These are phyloP conservation scores for Heracleum sosnowskyi DNA, from an alignment of 129 eudicot genomes.

Conservation along the genomic window DNA sequence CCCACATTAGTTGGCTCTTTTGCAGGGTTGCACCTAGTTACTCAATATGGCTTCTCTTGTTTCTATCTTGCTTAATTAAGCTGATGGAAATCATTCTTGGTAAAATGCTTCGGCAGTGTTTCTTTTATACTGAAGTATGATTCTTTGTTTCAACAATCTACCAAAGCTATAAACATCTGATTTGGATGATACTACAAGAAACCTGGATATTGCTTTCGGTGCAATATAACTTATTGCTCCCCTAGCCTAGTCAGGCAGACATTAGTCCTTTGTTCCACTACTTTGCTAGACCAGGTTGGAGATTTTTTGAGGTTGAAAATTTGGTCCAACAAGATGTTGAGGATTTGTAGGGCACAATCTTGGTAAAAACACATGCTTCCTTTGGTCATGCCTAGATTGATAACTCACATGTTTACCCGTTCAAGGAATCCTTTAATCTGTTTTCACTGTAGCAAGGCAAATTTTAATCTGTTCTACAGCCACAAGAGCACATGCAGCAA, in stretches of 20 bases:
- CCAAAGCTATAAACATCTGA: constrained; percentile 1
- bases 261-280: not conserved
- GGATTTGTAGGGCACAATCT: not conserved
- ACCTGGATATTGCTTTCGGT: not conserved
- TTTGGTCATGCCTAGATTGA: no score
- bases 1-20: not conserved
- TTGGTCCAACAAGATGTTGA: constrained; percentile 3
- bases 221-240: not conserved
- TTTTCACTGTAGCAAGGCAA: not conserved
- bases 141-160: not conserved
- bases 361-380: not conserved
- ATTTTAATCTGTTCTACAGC: no score
- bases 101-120: not conserved
- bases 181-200: not conserved
- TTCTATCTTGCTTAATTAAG: not conserved
- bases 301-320: not conserved
- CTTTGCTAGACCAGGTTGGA: not conserved
- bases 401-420: not conserved
- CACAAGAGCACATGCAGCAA: no score
- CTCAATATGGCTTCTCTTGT: not conserved
- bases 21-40: not conserved
- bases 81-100: not conserved
- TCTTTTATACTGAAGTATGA: not conserved
- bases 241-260: not conserved
- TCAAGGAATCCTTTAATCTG: no score